Evolutionary conservation across 495 filamentous ascomycete species (phyloP), one percentile per base, ranked within the genome.

Genomic region (Lasiosphaeria hispida): DNA sequence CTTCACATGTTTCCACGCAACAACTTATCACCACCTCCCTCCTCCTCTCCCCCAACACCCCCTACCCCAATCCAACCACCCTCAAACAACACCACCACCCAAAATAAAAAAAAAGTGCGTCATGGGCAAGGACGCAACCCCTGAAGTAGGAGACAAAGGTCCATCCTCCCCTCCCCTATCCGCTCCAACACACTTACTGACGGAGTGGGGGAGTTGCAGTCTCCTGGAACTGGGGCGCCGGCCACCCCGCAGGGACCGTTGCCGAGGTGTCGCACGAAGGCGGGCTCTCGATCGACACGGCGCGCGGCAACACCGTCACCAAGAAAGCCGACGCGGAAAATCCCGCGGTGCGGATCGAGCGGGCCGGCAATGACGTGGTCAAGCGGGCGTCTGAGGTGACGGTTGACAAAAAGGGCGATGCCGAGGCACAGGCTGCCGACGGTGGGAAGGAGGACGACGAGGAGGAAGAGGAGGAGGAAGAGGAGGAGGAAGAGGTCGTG

Each of bases 181-280:
- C 23, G 23, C 23, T 5, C 23, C 5, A 30, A 30, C n/a, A n/a
- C n/a, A n/a, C n/a, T n/a, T 30, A 30, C 23, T 30, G 23, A 30
- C 23, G 5, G 5, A 30, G 23, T 30, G 23, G n/a, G n/a, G 50
- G 49, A 41, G 11, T 38, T 45, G 30, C 48, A 58, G 48, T 56
- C 41, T 56, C 53, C 11, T 56, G 53, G 53, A 39, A 56, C 41
- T 56, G 41, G 53, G 42, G 53, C 42, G 42, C n/a, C n/a, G 41
- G 53, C 10, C n/a, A n/a, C 7, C 53, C 53, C 11, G 33, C n/a
- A 17, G 53, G 53, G 0, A 56, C 53, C 5, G 53, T 56, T 1
- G 42, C 53, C 30, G 53, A 56, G 33, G 37, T n/a, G 7, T 13
- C 13, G 15, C 19, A 41, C 19, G 15, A 18, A 4, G 53, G 34